Evolutionary conservation across 495 filamentous ascomycete species (phyloP).

Genomic region (Terfezia boudieri): DNA sequence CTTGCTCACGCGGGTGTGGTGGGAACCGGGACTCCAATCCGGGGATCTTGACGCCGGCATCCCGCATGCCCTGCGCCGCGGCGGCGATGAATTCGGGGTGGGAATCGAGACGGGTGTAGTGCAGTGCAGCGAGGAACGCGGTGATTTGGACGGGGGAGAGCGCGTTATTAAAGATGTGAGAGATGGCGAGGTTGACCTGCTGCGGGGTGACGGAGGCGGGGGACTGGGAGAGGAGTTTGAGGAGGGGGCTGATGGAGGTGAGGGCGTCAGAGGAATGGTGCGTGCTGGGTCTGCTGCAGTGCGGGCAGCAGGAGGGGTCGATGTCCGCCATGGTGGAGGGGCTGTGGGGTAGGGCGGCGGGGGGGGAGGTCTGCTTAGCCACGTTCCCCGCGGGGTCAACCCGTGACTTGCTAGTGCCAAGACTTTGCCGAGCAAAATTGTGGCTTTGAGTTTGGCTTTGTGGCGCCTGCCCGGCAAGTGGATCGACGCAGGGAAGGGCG

Average conservation of each 20-base stretch:
- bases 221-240: slow-evolving; percentile 55
- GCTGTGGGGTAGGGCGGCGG: not conserved
- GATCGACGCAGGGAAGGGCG: too few relatives aligned
- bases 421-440: too few relatives aligned
- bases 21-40: not conserved
- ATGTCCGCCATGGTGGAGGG: not conserved
- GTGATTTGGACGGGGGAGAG: slow-evolving; percentile 65
- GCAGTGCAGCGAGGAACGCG: slow-evolving; percentile 64
- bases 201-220: slow-evolving; percentile 40
- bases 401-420: too few relatives aligned
- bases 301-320: not conserved
- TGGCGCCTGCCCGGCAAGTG: too few relatives aligned
- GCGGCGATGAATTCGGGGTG: slow-evolving; percentile 16
- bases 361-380: not conserved
- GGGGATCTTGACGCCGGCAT: slow-evolving; percentile 5
- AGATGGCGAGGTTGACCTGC: slow-evolving; percentile 70
- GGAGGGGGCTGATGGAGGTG: slow-evolving; percentile 51
- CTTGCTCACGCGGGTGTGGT: slow-evolving; percentile 1
- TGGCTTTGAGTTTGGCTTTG: too few relatives aligned
- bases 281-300: too few relatives aligned
- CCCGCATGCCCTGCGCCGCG: slow-evolving; percentile 38
- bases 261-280: too few relatives aligned
- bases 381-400: too few relatives aligned
- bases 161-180: slow-evolving; percentile 67
- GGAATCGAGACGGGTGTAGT: slow-evolving; percentile 37